Evolutionary conservation across 768 basidiomycete species (phyloP), one percentile per base, ranked within the genome.

Genomic region (Suillus variegatus): DNA sequence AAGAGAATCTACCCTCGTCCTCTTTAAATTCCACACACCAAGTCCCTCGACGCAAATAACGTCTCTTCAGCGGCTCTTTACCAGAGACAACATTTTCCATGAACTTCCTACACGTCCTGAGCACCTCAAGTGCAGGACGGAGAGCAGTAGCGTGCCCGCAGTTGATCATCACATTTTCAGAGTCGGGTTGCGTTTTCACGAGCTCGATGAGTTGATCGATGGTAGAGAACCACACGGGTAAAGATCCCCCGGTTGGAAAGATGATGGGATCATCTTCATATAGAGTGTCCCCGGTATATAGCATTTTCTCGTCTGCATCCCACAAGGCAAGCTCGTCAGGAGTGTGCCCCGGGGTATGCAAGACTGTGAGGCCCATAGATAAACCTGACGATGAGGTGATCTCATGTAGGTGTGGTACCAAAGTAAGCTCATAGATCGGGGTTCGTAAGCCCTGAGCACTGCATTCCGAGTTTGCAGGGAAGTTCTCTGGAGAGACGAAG

Each of bases 281-380:
- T 51, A 86, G 73, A 54, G 84, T 81, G 66, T 87, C 86, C 3
- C 87, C 87, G 13, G 85, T 84, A 58, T 85, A 87, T 1, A 86
- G 74, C 84, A 86, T 84, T 66, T 72, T 74, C 61, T 86, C 86
- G 7, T 66, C 71, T 14, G 72, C 74, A 63, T 86, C 84, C 75
- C 84, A 87, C 4, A 86, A 67, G 0, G 84, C 85, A n/a, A 86
- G 72, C 68, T 85, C 82, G 73, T 87, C 87, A 2, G 86, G 86
- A 0, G 83, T 86, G 65, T 88, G 86, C 35, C 86, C 85, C 0
- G 86, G 85, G 0, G 85, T 86, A 66, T 87, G 86, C 63, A 87
- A 75, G 63, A 86, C 75, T 3, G 66, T 77, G 32, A 87, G 67
- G 1, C 79, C 80, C 0, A 83, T 72, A 0, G 77, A 67, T 5